Evolutionary conservation across 345 rosid species (phyloP).

Genomic region (Hibiscus tridactylites): DNA sequence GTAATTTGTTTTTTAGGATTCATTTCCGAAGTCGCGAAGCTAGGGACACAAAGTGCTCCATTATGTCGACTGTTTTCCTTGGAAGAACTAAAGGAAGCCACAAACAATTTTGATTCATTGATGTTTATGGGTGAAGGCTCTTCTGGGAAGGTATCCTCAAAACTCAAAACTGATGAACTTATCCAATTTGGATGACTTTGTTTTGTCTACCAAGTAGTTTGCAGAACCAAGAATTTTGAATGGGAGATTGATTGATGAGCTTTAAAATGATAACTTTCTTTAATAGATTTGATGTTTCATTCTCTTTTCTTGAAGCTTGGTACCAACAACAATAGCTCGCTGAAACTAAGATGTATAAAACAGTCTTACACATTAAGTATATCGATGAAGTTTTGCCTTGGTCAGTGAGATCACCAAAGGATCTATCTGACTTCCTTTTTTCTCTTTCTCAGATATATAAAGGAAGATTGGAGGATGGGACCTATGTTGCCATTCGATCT

Average conservation of each 20-base stretch:
- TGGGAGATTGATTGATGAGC: background rate
- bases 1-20: constrained; percentile 45
- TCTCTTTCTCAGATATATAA: constrained; percentile 58
- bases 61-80: constrained; percentile 44
- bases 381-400: background rate
- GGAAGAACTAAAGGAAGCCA: constrained; percentile 83
- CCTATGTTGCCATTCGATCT: constrained; percentile 56
- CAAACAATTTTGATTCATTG: constrained; percentile 56
- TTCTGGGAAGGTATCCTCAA: constrained; percentile 60
- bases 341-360: background rate
- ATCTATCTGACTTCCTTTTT: constrained; percentile 1
- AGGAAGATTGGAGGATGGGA: constrained; percentile 78
- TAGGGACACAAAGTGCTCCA: constrained; percentile 55
- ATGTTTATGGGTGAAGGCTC: constrained; percentile 72
- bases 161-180: background rate
- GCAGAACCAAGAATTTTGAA: background rate
- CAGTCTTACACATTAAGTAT: background rate
- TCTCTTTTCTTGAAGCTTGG: background rate
- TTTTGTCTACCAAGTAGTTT: background rate
- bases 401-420: background rate
- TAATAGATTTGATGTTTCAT: background rate
- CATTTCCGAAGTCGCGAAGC: constrained; percentile 67
- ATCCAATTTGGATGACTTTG: background rate
- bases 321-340: background rate
- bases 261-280: background rate